A percentile compares a stretch with the other conserved stretches of the same genome.
These are phyloP conservation scores for Fagopyrum homotropicum DNA, from an alignment of 148 eudicot genomes.

Conservation along the genomic window DNA sequence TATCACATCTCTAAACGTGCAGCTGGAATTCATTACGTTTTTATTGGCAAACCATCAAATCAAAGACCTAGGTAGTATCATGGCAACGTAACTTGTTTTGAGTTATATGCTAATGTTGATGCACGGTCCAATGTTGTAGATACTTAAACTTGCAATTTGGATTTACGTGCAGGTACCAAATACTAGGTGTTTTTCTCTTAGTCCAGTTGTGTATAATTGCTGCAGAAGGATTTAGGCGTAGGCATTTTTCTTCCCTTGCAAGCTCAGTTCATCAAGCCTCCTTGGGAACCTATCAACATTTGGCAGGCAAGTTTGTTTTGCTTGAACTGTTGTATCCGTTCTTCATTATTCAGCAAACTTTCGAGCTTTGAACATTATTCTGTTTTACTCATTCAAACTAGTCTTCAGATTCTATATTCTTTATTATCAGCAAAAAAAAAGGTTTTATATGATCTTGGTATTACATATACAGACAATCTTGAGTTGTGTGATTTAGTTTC, in stretches of 20 bases:
- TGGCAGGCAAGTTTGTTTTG: conserved; percentile 44
- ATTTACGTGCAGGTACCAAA: conserved; percentile 76
- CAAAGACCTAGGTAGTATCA: conserved; percentile 80
- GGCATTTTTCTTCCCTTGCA: conserved; percentile 65
- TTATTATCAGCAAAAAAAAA: not conserved
- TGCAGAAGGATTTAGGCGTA: conserved; percentile 80
- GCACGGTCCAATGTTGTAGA: not conserved
- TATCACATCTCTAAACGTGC: conserved; percentile 94
- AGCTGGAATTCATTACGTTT: conserved; percentile 90
- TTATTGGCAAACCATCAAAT: conserved; percentile 82
- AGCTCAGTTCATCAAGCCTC: conserved; percentile 57
- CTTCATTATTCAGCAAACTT: not conserved
- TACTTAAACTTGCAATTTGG: conserved; percentile 9
- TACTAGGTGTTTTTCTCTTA: conserved; percentile 83
- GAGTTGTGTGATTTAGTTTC: not conserved
- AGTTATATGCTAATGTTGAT: not conserved
- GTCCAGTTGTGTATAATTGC: conserved; percentile 86
- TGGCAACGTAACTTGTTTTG: not conserved
- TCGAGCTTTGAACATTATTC: not conserved
- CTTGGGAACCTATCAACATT: conserved; percentile 49
- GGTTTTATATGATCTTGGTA: not conserved
- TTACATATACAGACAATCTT: not conserved
- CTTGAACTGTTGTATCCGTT: not conserved
- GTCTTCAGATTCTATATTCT: too few species aligned
- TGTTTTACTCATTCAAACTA: not conserved